Base-by-base conservation (phyloP, 1,284 basidiomycete genomes). In the Fomes fomentarius region DNA sequence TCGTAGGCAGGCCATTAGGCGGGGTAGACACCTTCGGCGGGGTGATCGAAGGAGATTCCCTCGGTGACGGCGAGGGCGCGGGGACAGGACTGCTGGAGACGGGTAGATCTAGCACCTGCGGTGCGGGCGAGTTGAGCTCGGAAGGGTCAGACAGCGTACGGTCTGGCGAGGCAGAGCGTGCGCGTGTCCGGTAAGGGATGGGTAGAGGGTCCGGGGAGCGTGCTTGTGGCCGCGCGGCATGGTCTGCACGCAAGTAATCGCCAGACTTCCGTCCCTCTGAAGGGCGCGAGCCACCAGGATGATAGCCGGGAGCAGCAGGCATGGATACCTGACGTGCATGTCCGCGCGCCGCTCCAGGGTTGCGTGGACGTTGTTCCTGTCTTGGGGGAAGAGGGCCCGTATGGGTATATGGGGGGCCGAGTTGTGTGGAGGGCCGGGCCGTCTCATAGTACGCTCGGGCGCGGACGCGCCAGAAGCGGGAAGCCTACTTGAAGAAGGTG, bases 171-270 rank as follows among this genome's bases (percentile, higher is more conserved):
- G 57, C 50, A n/a, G 45, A 44, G 24, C 48, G 52, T 37, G 56
- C 65, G 37, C 61, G 63, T 22, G 67, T 59, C 21, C 70, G 70
- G 56, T 70, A 71, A 12, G 69, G 71, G 7, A 72, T 71, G 35
- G 72, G 70, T 46, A 73, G 47, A 12, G 72, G 72, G 48, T 72
- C 72, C 10, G 72, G 72, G 6, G 72, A 74, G 33, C 63, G 54
- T 33, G 64, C 67, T 10, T 63, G 46, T n/a, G 58, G 43, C 35
- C 69, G 71, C 26, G 48, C 46, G 21, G 53, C 37, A 31, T 62
- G 60, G 3, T 61, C 53, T 4, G 31, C 51, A 19, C 59, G 59
- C 38, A 58, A 37, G 24, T 54, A 42, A 21, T 57, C 58, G 21
- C 54, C 49, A 47, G 58, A 56, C 44, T 38, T 52, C 39, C 50